phyloP scores from a whole-genome alignment of 805 yeast genomes.

The Debaryomyces maramus region DNA sequence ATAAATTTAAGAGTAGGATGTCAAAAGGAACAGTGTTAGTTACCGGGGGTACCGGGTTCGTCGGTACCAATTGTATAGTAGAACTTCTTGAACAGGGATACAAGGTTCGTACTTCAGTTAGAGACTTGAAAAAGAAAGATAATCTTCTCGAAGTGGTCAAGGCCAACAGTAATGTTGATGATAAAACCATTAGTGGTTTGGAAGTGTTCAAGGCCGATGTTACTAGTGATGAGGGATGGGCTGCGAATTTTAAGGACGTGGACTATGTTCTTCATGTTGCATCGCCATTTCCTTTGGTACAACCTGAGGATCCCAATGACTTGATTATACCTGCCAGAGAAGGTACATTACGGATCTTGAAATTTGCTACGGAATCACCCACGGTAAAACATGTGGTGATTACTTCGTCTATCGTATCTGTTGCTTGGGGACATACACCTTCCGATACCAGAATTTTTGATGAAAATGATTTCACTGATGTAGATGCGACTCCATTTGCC shows the following conservation, averaged over 20 bases:
- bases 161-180: neutral
- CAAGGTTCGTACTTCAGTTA: constrained; percentile 6
- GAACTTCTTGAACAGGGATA: constrained; percentile 7
- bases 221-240: constrained; percentile 2
- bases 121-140: constrained; percentile 2
- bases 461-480: constrained; percentile 5
- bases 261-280: constrained; percentile 10
- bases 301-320: constrained; percentile 6
- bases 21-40: neutral
- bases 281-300: constrained; percentile 7
- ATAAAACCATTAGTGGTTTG: neutral
- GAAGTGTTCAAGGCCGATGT: neutral
- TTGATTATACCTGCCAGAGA: constrained; percentile 9
- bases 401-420: constrained; percentile 9
- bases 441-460: neutral
- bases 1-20: too few relatives aligned
- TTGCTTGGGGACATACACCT: neutral
- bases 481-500: neutral
- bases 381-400: constrained; percentile 6
- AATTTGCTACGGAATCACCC: neutral
- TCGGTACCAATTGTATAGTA: constrained; percentile 4
- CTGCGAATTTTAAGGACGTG: constrained; percentile 4
- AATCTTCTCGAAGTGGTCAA: neutral
- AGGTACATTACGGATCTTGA: constrained; percentile 7
- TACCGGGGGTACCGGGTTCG: constrained; percentile 3